Evolutionary conservation across 495 filamentous ascomycete species (phyloP).

Genomic region (Stereocaulon alpinum): DNA sequence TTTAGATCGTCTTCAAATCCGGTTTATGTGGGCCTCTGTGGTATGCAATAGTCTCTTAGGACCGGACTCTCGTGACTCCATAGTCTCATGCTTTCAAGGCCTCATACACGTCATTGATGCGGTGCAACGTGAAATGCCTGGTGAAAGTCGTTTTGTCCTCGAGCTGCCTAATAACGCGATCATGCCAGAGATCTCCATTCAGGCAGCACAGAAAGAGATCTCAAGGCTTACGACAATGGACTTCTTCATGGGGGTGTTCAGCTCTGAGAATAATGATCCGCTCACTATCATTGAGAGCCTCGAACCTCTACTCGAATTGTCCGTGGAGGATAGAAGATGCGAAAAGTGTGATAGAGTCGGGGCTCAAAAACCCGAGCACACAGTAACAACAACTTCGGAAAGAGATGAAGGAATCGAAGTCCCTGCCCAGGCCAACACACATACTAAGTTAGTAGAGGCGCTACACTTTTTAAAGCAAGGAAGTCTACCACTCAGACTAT

Average conservation of each 20-base stretch:
- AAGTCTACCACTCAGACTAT: slow-evolving; percentile 68
- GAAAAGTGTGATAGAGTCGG: slow-evolving; percentile 7
- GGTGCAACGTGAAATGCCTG: slow-evolving; percentile 24
- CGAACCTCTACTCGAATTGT: slow-evolving; percentile 80
- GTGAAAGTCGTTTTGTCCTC: slow-evolving; percentile 35
- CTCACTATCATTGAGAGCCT: slow-evolving; percentile 78
- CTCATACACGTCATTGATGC: slow-evolving; percentile 42
- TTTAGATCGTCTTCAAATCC: slow-evolving; percentile 29
- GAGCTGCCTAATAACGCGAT: slow-evolving; percentile 71
- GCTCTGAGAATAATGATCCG: slow-evolving; percentile 54
- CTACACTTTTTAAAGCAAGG: slow-evolving; percentile 72
- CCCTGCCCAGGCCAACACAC: slow-evolving; percentile 22
- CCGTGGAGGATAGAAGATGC: slow-evolving; percentile 31
- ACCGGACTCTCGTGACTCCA: slow-evolving; percentile 60
- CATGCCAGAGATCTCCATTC: slow-evolving; percentile 79
- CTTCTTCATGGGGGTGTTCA: slow-evolving; percentile 83
- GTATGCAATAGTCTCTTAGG: slow-evolving; percentile 62
- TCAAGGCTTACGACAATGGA: slow-evolving; percentile 89
- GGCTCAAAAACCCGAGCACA: neutral
- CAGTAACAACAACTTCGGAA: neutral
- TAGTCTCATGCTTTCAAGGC: slow-evolving; percentile 71
- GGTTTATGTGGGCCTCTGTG: slow-evolving; percentile 78
- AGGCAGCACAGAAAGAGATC: slow-evolving; percentile 77
- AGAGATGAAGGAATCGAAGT: neutral
- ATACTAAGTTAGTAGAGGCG: slow-evolving; percentile 55